Percentiles rank a stretch among this genome's conserved stretches.
phyloP scores from a whole-genome alignment of 331 rosid species.

The Pyracantha coccinea region DNA sequence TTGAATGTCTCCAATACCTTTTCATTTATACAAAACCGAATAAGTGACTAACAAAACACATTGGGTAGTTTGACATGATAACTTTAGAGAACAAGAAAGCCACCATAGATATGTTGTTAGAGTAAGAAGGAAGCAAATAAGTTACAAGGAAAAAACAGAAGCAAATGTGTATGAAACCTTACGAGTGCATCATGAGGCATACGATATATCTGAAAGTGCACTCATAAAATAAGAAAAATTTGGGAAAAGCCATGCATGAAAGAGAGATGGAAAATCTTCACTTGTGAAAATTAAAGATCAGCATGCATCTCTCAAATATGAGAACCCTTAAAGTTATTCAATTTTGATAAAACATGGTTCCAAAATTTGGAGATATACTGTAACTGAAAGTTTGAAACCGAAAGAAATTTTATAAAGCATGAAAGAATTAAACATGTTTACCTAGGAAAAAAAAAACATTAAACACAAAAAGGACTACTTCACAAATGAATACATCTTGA shows the following conservation, averaged over 20 bases:
- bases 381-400: background rate
- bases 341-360: background rate
- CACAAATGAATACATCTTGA: background rate
- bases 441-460: too few relatives aligned
- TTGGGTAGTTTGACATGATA: background rate
- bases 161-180: background rate
- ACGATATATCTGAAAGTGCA: background rate
- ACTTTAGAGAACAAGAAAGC: background rate
- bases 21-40: conserved; percentile 6
- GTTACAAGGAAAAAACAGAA: background rate
- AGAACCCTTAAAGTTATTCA: background rate
- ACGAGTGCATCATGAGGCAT: background rate
- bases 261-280: background rate
- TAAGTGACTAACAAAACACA: conserved; percentile 4
- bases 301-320: background rate
- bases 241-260: background rate
- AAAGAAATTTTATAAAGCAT: too few relatives aligned
- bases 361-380: background rate
- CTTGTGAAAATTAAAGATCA: background rate
- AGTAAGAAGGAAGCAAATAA: background rate
- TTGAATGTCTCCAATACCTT: conserved; percentile 38
- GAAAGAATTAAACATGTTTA: background rate
- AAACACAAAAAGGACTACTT: background rate
- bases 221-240: background rate
- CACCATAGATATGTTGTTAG: background rate